A percentile compares a stretch with the other conserved stretches of the same genome.
These are phyloP conservation scores for Alternaria brassicae DNA, from an alignment of 2,329 filamentous ascomycete species.

Conservation along the genomic window DNA sequence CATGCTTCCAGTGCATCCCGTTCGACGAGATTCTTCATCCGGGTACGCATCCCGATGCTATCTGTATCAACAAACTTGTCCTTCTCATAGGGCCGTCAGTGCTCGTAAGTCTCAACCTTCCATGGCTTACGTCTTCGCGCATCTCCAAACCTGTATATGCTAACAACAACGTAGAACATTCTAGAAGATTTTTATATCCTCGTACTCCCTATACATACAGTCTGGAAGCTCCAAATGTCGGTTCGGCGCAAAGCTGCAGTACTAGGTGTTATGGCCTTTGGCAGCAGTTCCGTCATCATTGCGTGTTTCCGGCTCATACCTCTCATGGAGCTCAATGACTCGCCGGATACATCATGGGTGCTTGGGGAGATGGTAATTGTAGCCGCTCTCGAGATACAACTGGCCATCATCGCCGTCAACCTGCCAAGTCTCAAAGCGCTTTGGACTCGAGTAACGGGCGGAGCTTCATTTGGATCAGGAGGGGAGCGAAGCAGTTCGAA, in stretches of 20 bases:
- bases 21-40: slow-evolving; percentile 42
- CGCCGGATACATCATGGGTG: slow-evolving; percentile 36
- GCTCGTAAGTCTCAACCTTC: slow-evolving; percentile 16
- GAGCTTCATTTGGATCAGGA: background rate
- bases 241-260: slow-evolving; percentile 28
- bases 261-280: slow-evolving; percentile 35
- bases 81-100: slow-evolving; percentile 38
- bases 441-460: slow-evolving; percentile 24
- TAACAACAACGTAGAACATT: slow-evolving; percentile 23
- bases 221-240: slow-evolving; percentile 29
- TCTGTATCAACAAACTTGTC: slow-evolving; percentile 33
- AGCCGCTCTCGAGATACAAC: slow-evolving; percentile 41
- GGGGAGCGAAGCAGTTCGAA: background rate
- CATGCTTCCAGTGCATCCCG: slow-evolving; percentile 42
- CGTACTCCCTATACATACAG: slow-evolving; percentile 28
- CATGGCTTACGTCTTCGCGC: no score
- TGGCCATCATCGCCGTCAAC: slow-evolving; percentile 46
- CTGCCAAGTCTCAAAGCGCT: slow-evolving; percentile 43
- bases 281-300: slow-evolving; percentile 35
- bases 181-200: slow-evolving; percentile 32
- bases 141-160: background rate
- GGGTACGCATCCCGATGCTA: slow-evolving; percentile 30
- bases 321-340: slow-evolving; percentile 32
- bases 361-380: slow-evolving; percentile 46
- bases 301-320: slow-evolving; percentile 29